Base-by-base conservation (phyloP, 164 flowering plant species). In the Dillenia suffruticosa region DNA sequence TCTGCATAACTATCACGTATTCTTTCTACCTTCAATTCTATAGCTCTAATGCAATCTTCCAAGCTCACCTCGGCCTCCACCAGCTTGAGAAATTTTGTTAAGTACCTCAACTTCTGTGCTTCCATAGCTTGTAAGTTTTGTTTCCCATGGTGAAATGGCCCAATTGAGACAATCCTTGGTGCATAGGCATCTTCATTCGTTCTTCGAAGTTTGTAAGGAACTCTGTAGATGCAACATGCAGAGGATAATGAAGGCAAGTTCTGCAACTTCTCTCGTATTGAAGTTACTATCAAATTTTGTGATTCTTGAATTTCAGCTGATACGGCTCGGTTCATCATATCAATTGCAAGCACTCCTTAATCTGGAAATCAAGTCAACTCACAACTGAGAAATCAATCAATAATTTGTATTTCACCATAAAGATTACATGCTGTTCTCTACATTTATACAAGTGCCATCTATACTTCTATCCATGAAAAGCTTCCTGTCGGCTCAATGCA, bases 161-260 rank as follows among this genome's bases (percentile, higher is more conserved):
- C 81, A 1, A 77, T 68, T 32, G 75, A 71, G n/a, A 77, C 53
- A 7, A 68, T 3, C 16, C 51, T 49, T 51, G 81, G 81, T n/a
- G 63, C 63, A 48, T 74, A 77, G 9, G 76, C 73, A 3, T 68
- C 63, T 49, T 60, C 59, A 14, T 67, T 68, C 8, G 65, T 17
- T 45, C 17, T 51, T 1, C 75, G 70, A 8, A 77, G 61, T n/a
- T 48, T 56, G 2, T 61, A 12, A 0, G 75, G 77, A 3, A 71
- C 71, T 61, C 59, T 70, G 62, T 62, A 68, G 57, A 77, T 74
- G 19, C 73, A 74, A 16, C 61, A 59, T 2, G 57, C 24, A 1
- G 65, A 43, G 0, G 72, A 47, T 15, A 67, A 26, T n/a, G 70
- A 46, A 14, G 69, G 47, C 19, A 59, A 24, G 1, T 46, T 16